Evolutionary conservation across 805 yeast genomes (phyloP).

Genomic region (Candida pini): DNA sequence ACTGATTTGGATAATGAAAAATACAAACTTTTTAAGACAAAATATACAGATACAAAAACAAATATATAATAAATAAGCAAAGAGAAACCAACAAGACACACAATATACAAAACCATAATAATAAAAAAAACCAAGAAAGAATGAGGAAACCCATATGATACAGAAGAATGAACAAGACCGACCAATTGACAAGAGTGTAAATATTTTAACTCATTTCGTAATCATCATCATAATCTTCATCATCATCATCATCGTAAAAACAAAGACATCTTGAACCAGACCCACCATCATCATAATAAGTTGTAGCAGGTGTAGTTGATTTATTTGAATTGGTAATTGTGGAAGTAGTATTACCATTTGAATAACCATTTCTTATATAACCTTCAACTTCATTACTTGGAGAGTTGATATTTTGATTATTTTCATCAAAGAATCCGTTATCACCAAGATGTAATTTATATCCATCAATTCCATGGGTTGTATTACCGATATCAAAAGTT

Average conservation of each 20-base stretch:
- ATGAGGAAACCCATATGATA: neutral
- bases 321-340: constrained; percentile 1
- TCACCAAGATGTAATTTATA: constrained; percentile 27
- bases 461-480: constrained; percentile 32
- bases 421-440: constrained; percentile 8
- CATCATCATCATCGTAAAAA: constrained; percentile 13
- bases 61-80: neutral
- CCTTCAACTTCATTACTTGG: constrained; percentile 30
- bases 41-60: too few species aligned
- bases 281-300: constrained; percentile 18
- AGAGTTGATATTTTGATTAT: constrained; percentile 6
- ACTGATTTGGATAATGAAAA: too few species aligned
- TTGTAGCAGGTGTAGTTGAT: neutral
- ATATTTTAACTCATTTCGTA: constrained; percentile 11
- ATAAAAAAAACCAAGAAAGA: neutral
- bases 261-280: constrained; percentile 13
- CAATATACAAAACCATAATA: neutral
- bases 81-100: neutral
- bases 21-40: too few species aligned
- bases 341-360: constrained; percentile 8
- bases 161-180: neutral
- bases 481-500: constrained; percentile 27
- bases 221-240: constrained; percentile 13
- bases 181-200: neutral
- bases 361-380: constrained; percentile 29